These are phyloP conservation scores for Lodderomyces theae DNA, from an alignment of 1,139 yeast genomes.

Conservation along the genomic window DNA sequence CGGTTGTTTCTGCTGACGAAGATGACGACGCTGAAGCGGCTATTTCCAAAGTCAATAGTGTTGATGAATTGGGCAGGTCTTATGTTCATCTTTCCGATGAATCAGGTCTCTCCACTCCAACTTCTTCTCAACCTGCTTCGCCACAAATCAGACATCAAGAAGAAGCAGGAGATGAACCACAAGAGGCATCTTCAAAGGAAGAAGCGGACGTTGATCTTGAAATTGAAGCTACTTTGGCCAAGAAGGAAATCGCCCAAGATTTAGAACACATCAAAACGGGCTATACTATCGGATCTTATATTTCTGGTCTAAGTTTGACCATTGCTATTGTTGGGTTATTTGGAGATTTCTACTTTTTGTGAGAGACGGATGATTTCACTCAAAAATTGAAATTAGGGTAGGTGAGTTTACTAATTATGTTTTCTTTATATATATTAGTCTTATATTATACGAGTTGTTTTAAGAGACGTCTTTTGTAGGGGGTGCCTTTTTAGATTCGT, in stretches of 20 bases:
- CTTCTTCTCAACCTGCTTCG: constrained; percentile 18
- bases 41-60: constrained; percentile 13
- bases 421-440: not conserved
- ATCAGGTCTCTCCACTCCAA: constrained; percentile 18
- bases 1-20: constrained; percentile 4
- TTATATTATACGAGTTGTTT: not conserved
- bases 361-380: not conserved
- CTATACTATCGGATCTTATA: constrained; percentile 35
- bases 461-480: no score
- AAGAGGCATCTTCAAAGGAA: constrained; percentile 18
- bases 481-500: no score
- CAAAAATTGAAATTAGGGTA: no score
- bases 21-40: constrained; percentile 14
- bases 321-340: constrained; percentile 47
- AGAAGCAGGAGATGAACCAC: constrained; percentile 16
- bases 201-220: constrained; percentile 36
- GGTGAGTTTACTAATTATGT: not conserved
- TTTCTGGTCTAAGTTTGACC: constrained; percentile 41
- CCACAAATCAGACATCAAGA: constrained; percentile 12
- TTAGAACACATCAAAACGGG: constrained; percentile 30
- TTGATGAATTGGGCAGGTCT: constrained; percentile 45
- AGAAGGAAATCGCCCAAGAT: constrained; percentile 37
- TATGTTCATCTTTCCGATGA: constrained; percentile 52
- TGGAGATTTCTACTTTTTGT: constrained; percentile 39
- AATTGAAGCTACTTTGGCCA: constrained; percentile 38